Evolutionary conservation across 139 green algal species (phyloP), one percentile per base, ranked within the genome.

Genomic region (Coelastrella sp.): DNA sequence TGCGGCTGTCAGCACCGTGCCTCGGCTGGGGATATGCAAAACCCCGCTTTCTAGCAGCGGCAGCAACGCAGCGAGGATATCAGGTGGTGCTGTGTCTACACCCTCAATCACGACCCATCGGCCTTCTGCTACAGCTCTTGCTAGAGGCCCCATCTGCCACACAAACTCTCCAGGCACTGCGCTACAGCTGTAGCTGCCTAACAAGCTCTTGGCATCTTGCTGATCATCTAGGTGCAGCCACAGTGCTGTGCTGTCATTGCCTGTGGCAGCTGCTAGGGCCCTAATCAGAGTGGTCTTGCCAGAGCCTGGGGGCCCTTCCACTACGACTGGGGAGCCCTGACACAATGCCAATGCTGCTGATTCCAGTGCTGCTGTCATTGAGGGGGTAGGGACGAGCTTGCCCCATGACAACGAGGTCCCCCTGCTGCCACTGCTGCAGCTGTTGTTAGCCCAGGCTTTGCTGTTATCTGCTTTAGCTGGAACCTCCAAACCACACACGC

Each of bases 71-170:
- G 98, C 96, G 22, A 99, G 90, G 74, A 99, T 96, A 81, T 99
- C 98, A 3, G 96, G 89, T 0, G 98, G 97, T 2, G 98, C 98
- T 88, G 97, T 89, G 93, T 99, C 97, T 32, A 99, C 94, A 91
- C 99, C 97, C 90, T 99, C 98, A 16, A 99, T 93, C 47, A 99
- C 85, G 85, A 99, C 88, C 98, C 98, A 99, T 6, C 94, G 90
- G 5, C 98, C 98, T 88, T 97, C 86, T 7, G 83, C 73, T 65
- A 98, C 97, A 5, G 97, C 98, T 32, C 78, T 66, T 5, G 90
- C 90, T 22, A 99, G 92, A 13, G 96, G 97, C 2, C 98, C 98
- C 10, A 97, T 95, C 92, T 97, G 96, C 98, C 98, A 99, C 4
- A 93, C 89, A 93, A 99, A 99, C 94, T 99, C 97, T 0, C 98